Conservation (phyloP, 495 filamentous ascomycete genomes). For the Thozetella sp. region DNA sequence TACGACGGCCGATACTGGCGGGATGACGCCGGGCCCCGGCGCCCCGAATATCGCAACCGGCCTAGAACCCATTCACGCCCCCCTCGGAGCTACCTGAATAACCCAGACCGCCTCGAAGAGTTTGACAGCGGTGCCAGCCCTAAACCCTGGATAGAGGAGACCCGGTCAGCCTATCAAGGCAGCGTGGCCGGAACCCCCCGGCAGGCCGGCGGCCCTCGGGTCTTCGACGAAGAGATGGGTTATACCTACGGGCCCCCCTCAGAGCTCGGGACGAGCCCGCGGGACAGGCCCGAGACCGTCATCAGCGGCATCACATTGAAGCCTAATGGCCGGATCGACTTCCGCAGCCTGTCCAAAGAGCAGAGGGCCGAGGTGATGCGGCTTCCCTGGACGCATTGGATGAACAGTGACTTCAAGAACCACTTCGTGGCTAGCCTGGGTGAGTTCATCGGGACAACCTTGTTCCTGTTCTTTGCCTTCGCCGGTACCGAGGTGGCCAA, state of each 20-base stretch:
- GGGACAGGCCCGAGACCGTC: neutral
- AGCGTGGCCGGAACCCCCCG: neutral
- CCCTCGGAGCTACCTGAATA: neutral
- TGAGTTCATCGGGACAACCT: constrained; percentile 79
- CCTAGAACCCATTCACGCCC: neutral
- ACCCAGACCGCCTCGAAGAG: neutral
- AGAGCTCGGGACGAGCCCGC: neutral
- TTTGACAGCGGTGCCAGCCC: neutral
- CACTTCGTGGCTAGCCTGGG: constrained; percentile 64
- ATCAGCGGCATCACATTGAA: constrained; percentile 2
- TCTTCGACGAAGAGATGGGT: constrained; percentile 2
- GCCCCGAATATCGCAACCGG: neutral
- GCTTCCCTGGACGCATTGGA: neutral
- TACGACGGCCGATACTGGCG: neutral
- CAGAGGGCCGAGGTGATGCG: neutral
- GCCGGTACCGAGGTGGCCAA: constrained; percentile 76
- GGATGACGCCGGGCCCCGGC: neutral
- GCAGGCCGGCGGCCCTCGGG: neutral
- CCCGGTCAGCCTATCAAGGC: neutral
- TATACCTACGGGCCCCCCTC: neutral
- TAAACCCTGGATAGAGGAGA: neutral
- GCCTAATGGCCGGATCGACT: neutral
- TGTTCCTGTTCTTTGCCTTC: constrained; percentile 85
- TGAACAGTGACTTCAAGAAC: constrained; percentile 17
- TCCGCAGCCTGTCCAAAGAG: constrained; percentile 2